Evolutionary conservation across 306 rosid species (phyloP).

Genomic region (Arachis hypogaea): DNA sequence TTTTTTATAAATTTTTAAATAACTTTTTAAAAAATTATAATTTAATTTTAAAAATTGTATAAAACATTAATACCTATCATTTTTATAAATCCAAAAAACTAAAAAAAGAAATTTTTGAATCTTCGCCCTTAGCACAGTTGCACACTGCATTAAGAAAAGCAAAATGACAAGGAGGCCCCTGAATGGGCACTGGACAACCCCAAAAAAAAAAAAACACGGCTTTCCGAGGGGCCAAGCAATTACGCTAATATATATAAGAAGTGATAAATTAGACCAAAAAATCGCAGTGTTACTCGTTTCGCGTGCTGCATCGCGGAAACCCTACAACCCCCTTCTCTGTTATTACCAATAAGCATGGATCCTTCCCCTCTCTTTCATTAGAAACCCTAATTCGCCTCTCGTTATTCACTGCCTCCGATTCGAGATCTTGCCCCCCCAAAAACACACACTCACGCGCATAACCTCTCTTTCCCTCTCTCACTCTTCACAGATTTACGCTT

Average conservation of each 20-base stretch:
- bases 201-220: too few relatives aligned
- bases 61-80: too few relatives aligned
- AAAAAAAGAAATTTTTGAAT: too few relatives aligned
- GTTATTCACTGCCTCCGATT: not conserved
- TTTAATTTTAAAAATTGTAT: too few relatives aligned
- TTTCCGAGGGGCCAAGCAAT: conserved; percentile 2
- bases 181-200: not conserved
- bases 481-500: conserved; percentile 1
- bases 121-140: not conserved
- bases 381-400: conserved; percentile 23
- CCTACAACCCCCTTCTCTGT: conserved; percentile 34
- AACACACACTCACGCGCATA: not conserved
- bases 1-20: too few relatives aligned
- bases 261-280: not conserved
- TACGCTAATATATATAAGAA: too few relatives aligned
- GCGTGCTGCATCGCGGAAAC: conserved; percentile 27
- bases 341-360: not conserved
- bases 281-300: not conserved
- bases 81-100: too few relatives aligned
- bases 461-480: not conserved
- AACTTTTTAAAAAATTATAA: too few relatives aligned
- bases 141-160: conserved; percentile 2
- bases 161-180: conserved; percentile 32
- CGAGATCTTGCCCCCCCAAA: conserved; percentile 30
- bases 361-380: conserved; percentile 23